These are phyloP conservation scores for Saccharomyces paradoxus DNA, from an alignment of 805 yeast genomes.

Conservation along the genomic window DNA sequence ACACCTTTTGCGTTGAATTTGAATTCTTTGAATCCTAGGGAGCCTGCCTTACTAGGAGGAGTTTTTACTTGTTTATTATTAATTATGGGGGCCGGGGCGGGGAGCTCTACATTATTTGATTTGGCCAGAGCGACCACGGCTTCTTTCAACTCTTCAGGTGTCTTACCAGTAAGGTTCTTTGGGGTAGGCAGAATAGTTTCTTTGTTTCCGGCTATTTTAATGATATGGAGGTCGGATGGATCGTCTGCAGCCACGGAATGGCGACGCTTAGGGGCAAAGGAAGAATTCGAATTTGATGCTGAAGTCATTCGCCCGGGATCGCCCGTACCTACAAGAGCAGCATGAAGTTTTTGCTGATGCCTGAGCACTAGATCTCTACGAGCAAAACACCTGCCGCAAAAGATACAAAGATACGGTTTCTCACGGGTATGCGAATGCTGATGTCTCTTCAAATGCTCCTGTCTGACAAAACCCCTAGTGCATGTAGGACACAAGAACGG, in stretches of 20 bases:
- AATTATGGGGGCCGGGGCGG: not conserved
- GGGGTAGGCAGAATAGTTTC: conserved; percentile 33
- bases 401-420: conserved; percentile 92
- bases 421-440: conserved; percentile 92
- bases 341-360: conserved; percentile 90
- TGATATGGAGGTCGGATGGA: conserved; percentile 29
- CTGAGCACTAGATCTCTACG: conserved; percentile 79
- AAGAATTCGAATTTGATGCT: not conserved
- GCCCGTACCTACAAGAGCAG: conserved; percentile 30
- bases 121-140: conserved; percentile 8
- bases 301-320: not conserved
- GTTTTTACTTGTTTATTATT: not conserved
- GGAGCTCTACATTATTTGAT: not conserved
- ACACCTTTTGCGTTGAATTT: not conserved
- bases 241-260: conserved; percentile 5
- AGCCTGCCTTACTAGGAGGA: not conserved
- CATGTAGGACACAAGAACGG: conserved; percentile 88
- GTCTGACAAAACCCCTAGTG: conserved; percentile 89
- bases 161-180: conserved; percentile 3
- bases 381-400: conserved; percentile 93
- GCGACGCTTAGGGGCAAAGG: not conserved
- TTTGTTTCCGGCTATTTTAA: conserved; percentile 34
- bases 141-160: conserved; percentile 26
- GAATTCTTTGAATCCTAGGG: not conserved
- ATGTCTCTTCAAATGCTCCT: conserved; percentile 90